Evolutionary conservation across 768 basidiomycete species (phyloP).

Genomic region (Mycena metata): DNA sequence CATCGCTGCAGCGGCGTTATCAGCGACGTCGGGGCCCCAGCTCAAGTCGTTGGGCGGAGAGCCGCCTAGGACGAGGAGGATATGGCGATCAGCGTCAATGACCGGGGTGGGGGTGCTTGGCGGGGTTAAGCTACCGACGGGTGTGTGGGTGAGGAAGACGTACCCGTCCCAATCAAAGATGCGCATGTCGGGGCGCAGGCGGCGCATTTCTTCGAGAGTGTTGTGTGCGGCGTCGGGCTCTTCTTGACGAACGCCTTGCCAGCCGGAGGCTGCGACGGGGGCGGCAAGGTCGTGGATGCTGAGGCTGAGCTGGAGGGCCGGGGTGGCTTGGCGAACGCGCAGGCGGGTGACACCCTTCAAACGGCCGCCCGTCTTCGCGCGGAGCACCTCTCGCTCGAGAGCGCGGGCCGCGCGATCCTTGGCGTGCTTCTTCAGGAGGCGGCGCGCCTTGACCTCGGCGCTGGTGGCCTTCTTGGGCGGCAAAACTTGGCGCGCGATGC

Average conservation of each 20-base stretch:
- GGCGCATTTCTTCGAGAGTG: not conserved
- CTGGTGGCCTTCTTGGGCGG: not conserved
- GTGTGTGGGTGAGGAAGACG: no score
- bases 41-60: not conserved
- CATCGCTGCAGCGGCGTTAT: not conserved
- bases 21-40: not conserved
- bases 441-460: not conserved
- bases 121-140: no score
- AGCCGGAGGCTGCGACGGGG: conserved; percentile 4
- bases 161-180: not conserved
- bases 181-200: not conserved
- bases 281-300: not conserved
- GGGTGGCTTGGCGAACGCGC: not conserved
- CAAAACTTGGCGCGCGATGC: not conserved
- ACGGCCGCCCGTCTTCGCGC: not conserved
- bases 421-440: not conserved
- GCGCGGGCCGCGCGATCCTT: not conserved
- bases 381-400: not conserved
- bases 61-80: not conserved
- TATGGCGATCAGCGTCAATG: not conserved
- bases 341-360: not conserved
- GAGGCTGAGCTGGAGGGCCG: not conserved
- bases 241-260: not conserved
- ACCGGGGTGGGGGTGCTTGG: not conserved
- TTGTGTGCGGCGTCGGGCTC: conserved; percentile 7